Conservation (phyloP, 2,329 filamentous ascomycete genomes). For the Pseudogymnoascus destructans region DNA sequence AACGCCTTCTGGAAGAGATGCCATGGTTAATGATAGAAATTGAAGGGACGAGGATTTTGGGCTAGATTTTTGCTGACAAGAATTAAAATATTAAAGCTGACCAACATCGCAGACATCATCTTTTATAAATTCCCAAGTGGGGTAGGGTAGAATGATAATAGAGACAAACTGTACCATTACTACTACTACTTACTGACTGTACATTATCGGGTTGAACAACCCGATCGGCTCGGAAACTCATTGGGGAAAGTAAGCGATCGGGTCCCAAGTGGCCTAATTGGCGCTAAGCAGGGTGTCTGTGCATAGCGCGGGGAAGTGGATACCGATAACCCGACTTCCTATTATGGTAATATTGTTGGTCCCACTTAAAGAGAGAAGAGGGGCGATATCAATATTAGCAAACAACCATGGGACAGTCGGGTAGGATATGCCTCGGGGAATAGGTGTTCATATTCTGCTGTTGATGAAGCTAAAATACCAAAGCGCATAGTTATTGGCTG, state of each 20-base stretch:
- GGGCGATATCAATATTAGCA: not conserved
- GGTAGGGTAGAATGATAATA: not conserved
- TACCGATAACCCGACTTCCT: not conserved
- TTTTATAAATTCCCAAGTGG: constrained; percentile 1
- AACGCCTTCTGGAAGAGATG: constrained; percentile 3
- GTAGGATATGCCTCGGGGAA: not conserved
- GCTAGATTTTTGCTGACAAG: not conserved
- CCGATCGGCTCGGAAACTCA: not conserved
- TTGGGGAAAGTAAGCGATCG: not conserved
- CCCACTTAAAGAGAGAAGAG: not conserved
- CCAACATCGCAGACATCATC: not conserved
- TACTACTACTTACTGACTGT: not conserved
- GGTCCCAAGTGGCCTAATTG: not conserved
- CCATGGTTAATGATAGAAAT: not conserved
- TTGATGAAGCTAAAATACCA: not conserved
- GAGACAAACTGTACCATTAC: not conserved
- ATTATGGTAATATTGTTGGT: not conserved
- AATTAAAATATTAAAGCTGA: not conserved
- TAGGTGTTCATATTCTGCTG: not conserved
- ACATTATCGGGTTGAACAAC: not conserved
- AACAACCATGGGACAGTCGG: not conserved
- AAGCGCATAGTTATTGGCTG: not conserved
- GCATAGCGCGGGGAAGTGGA: not conserved
- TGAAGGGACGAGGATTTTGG: not conserved
- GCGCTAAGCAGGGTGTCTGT: not conserved